phyloP scores from a whole-genome alignment of 805 yeast species.

The Hanseniaspora meyeri region DNA sequence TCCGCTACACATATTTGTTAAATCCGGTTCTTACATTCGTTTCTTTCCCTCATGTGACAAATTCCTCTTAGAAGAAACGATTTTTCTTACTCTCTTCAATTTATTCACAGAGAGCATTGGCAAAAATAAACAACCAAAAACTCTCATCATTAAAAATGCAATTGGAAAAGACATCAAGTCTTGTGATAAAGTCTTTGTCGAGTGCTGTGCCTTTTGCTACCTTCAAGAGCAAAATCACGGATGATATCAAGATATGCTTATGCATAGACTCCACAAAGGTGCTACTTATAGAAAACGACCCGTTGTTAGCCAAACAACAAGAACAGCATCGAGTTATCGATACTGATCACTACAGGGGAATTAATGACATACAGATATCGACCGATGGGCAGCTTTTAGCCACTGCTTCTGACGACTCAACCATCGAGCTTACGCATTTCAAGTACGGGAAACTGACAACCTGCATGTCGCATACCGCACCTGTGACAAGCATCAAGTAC shows the following conservation, averaged over 20 bases:
- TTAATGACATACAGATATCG: constrained; percentile 67
- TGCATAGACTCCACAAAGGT: constrained; percentile 1
- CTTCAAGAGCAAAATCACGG: neutral
- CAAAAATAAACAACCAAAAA: neutral
- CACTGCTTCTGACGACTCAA: constrained; percentile 75
- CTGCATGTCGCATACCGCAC: constrained; percentile 72
- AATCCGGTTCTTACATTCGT: neutral
- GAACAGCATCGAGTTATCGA: constrained; percentile 13
- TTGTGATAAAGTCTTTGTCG: neutral
- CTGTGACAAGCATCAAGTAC: constrained; percentile 60
- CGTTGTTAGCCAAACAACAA: neutral
- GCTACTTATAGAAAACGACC: constrained; percentile 7
- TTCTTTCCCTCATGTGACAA: too few relatives aligned
- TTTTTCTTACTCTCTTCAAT: neutral
- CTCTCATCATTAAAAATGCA: neutral
- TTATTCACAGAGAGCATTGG: neutral
- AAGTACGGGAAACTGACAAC: constrained; percentile 32
- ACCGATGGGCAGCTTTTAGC: constrained; percentile 65
- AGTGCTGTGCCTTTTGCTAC: neutral
- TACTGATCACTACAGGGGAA: constrained; percentile 54
- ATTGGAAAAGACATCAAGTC: neutral
- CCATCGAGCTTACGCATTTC: constrained; percentile 62
- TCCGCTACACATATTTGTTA: neutral
- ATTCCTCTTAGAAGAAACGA: too few relatives aligned
- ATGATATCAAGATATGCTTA: neutral